These are phyloP conservation scores for Tranzscheliella williamsii DNA, from an alignment of 1,284 basidiomycete genomes.

Conservation along the genomic window DNA sequence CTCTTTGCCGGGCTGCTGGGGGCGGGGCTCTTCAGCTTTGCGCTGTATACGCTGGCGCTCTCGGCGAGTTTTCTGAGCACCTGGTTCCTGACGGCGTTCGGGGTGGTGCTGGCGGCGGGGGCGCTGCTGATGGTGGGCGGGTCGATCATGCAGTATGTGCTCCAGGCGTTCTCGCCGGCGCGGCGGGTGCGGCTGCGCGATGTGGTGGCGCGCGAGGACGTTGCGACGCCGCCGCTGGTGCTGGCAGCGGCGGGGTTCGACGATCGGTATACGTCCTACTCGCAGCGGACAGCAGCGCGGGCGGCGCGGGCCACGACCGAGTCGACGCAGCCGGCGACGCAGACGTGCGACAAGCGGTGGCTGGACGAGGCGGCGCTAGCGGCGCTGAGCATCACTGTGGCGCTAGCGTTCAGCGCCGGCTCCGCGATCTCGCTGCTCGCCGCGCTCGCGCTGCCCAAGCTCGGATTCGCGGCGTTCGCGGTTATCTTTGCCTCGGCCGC, in stretches of 20 bases:
- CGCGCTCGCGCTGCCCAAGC: constrained; percentile 5
- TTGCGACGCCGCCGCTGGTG: constrained; percentile 11
- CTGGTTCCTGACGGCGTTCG: constrained; percentile 31
- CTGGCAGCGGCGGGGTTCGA: constrained; percentile 8
- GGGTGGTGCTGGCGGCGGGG: constrained; percentile 13
- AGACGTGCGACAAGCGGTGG: constrained; percentile 24
- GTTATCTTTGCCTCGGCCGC: constrained; percentile 26
- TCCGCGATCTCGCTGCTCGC: constrained; percentile 11
- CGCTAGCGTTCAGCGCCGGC: constrained; percentile 15
- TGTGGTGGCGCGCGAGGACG: constrained; percentile 27
- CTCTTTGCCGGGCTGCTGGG: constrained; percentile 14
- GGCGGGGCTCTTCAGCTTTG: constrained; percentile 23
- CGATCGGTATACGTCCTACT: constrained; percentile 27
- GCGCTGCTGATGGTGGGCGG: constrained; percentile 8
- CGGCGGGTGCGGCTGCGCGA: constrained; percentile 14
- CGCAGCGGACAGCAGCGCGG: constrained; percentile 1
- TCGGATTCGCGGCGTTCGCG: constrained; percentile 13
- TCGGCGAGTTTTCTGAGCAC: constrained; percentile 17
- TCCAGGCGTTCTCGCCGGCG: constrained; percentile 28
- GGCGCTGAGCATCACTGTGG: constrained; percentile 4
- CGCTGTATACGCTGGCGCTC: constrained; percentile 37
- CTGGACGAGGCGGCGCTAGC: constrained; percentile 26
- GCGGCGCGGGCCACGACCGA: background rate
- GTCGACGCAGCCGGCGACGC: background rate
- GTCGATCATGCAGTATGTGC: constrained; percentile 16